Conservation (phyloP, 1,139 yeast genomes). For the Hyphopichia pseudoburtonii region DNA sequence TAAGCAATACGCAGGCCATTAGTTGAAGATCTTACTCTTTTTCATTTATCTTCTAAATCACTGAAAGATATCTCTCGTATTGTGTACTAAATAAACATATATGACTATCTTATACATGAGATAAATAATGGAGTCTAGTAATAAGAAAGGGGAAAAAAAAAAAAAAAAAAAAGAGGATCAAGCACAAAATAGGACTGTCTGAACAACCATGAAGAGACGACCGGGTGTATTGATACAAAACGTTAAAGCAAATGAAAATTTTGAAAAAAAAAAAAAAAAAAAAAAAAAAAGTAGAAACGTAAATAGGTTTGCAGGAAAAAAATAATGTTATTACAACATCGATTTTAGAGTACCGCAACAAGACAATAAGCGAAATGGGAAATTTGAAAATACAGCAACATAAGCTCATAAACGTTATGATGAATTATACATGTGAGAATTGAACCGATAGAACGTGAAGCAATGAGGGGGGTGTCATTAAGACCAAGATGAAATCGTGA, state of each 20-base stretch:
- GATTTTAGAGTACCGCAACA: too few relatives aligned
- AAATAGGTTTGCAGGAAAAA: too few relatives aligned
- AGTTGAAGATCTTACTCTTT: too few relatives aligned
- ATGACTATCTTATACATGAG: background rate
- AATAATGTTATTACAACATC: too few relatives aligned
- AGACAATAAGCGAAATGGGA: background rate
- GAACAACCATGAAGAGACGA: too few relatives aligned
- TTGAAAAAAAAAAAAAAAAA: background rate
- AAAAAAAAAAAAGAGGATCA: too few relatives aligned
- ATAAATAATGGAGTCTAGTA: background rate
- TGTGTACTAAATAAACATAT: too few relatives aligned
- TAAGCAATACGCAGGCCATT: slow-evolving; percentile 10
- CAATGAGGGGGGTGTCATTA: background rate
- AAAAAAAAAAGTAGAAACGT: background rate
- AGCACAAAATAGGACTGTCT: too few relatives aligned
- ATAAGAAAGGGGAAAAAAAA: background rate
- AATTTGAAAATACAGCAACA: slow-evolving; percentile 3
- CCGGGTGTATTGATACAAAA: too few relatives aligned
- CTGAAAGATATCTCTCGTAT: too few relatives aligned
- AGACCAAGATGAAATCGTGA: slow-evolving; percentile 5
- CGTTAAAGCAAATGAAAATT: too few relatives aligned
- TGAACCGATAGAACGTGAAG: background rate
- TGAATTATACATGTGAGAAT: slow-evolving; percentile 1
- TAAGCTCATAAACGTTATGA: slow-evolving; percentile 2
- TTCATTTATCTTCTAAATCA: too few relatives aligned